Evolutionary conservation across 108 stramenopile genomes (phyloP), one percentile per base, ranked within the genome.

Genomic region (Cyclotella baltica): DNA sequence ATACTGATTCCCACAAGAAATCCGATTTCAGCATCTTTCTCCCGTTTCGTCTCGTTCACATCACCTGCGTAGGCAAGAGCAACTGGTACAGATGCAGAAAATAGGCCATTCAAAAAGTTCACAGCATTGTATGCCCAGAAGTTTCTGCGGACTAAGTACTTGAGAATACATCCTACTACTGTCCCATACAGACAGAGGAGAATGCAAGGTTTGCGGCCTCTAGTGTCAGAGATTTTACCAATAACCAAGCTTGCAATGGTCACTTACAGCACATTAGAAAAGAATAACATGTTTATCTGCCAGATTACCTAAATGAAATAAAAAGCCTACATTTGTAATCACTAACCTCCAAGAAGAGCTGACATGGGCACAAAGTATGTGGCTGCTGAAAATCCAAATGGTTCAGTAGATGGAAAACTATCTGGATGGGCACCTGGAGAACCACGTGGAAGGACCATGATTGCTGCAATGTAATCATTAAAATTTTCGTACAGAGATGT

Each of bases 351-450:
- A 18, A 72, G 50, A 13, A 72, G 50, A 29, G 48, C 71, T 10
- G 61, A 37, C 71, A 75, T 50, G 1, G 71, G 71, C 23, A 72
- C 62, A 34, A 72, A 62, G 36, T 72, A 72, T 34, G 71, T 72
- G 27, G 71, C 71, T 28, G 28, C 71, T 8, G 59, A 33, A 11
- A 72, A 72, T 0, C 31, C 71, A 4, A 72, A 62, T 0, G 59
- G 59, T 23, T 29, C 71, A 19, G 71, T 72, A 28, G 34, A 15
- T 11, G 71, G 71, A 20, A 72, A 72, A 1, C 33, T 35, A 40
- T 62, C 71, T 13, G 16, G 16, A 29, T 72, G 61, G n/a, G 71
- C 46, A 19, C 62, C 71, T 43, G 40, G 40, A 13, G 10, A 11
- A 13, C 40, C 40, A 43, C 40, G 40, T 9, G 63, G 63, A 20